Conservation (phyloP, 2,329 filamentous ascomycete genomes). For the Ascochyta viciae-villosae region DNA sequence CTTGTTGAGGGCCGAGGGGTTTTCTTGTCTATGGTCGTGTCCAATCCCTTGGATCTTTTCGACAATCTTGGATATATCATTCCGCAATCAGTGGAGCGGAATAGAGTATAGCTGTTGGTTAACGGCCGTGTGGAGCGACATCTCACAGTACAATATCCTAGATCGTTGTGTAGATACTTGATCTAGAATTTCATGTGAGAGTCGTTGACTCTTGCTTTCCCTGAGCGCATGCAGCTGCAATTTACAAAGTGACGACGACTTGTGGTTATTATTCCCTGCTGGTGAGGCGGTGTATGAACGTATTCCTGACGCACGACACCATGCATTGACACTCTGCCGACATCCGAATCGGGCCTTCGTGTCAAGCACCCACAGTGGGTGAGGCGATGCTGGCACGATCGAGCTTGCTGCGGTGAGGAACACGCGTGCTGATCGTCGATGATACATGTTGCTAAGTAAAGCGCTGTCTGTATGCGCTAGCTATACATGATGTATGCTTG, state of each 20-base stretch:
- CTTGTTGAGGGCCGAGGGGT: slow-evolving; percentile 3
- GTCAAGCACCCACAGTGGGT: background rate
- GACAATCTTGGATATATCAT: background rate
- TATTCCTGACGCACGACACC: slow-evolving; percentile 9
- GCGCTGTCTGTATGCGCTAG: background rate
- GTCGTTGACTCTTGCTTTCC: background rate
- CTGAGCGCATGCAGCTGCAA: background rate
- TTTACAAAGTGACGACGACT: background rate
- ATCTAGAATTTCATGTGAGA: slow-evolving; percentile 1
- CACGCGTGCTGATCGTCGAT: slow-evolving; percentile 3
- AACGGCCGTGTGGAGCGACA: slow-evolving; percentile 8
- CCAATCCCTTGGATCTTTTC: background rate
- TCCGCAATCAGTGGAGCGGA: background rate
- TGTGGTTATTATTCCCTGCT: background rate
- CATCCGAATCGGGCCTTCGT: slow-evolving; percentile 16
- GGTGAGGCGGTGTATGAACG: slow-evolving; percentile 7
- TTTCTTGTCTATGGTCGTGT: slow-evolving; percentile 1
- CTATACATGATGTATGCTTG: background rate
- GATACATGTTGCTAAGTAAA: background rate
- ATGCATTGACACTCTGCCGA: slow-evolving; percentile 12
- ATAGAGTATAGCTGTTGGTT: background rate
- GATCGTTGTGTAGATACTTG: slow-evolving; percentile 12
- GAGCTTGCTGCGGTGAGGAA: slow-evolving; percentile 1
- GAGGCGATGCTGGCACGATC: background rate
- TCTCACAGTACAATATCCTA: slow-evolving; percentile 12